Evolutionary conservation across 2,329 filamentous ascomycete species (phyloP).

Genomic region (Penicillium hesseltinei): DNA sequence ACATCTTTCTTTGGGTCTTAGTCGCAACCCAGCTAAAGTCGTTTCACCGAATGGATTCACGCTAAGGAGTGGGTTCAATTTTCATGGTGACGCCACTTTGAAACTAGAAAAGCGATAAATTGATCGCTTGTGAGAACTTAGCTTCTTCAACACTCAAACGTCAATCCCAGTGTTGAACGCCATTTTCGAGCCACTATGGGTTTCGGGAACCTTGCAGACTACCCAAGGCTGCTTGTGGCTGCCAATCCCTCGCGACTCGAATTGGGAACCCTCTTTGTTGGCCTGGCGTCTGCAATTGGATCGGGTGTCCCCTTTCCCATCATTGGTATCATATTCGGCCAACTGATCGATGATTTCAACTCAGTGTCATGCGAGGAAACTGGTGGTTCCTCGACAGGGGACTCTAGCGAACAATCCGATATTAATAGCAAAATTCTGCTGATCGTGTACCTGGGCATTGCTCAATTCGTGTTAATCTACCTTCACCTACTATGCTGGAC

Average conservation of each 20-base stretch:
- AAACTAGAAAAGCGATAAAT: conserved; percentile 5
- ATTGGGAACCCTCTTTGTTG: conserved; percentile 27
- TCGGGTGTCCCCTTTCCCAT: conserved; percentile 43
- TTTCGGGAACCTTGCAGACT: conserved; percentile 33
- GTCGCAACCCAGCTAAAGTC: not conserved
- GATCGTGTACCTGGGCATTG: conserved; percentile 64
- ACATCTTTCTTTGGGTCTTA: not conserved
- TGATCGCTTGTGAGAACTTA: not conserved
- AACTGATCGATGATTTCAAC: conserved; percentile 43
- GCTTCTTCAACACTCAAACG: conserved; percentile 12
- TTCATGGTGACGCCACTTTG: conserved; percentile 4
- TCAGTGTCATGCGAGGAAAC: conserved; percentile 25
- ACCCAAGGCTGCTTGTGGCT: conserved; percentile 38
- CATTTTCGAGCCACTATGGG: conserved; percentile 23
- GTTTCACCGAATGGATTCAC: conserved; percentile 6
- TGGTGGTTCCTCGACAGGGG: conserved; percentile 11
- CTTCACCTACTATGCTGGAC: conserved; percentile 63
- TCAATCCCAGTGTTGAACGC: conserved; percentile 4
- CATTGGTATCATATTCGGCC: conserved; percentile 42
- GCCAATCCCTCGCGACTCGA: conserved; percentile 37
- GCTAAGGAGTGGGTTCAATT: conserved; percentile 9
- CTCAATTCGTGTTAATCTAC: conserved; percentile 64
- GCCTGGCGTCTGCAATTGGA: conserved; percentile 32
- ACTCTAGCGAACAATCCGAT: conserved; percentile 21
- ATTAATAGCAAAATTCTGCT: conserved; percentile 57